phyloP scores from a whole-genome alignment of 495 filamentous ascomycete genomes.

The Penicillium subrubescens region DNA sequence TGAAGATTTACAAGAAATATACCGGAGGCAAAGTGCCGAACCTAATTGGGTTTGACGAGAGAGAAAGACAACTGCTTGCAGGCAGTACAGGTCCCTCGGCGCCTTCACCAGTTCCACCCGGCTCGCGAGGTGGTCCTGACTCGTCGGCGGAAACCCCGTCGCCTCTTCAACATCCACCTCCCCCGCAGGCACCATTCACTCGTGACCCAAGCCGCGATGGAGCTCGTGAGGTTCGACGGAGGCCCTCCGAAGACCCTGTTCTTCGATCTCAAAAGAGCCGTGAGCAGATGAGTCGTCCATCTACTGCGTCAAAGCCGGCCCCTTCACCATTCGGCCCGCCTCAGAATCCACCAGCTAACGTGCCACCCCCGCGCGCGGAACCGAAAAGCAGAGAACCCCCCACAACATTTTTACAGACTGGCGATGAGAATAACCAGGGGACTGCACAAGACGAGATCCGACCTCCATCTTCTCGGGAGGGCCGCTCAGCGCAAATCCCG shows the following conservation, averaged over 20 bases:
- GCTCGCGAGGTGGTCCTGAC: constrained; percentile 35
- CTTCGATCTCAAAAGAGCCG: constrained; percentile 49
- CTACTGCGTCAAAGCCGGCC: constrained; percentile 34
- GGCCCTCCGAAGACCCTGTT: constrained; percentile 45
- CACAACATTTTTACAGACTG: constrained; percentile 21
- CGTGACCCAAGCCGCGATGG: constrained; percentile 44
- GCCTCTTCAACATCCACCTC: constrained; percentile 27
- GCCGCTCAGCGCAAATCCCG: constrained; percentile 3
- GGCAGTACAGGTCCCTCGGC: constrained; percentile 45
- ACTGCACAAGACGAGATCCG: constrained; percentile 21
- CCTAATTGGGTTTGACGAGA: constrained; percentile 78
- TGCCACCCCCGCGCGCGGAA: constrained; percentile 26
- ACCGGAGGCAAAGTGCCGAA: constrained; percentile 82
- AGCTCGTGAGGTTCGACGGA: constrained; percentile 33
- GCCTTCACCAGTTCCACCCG: constrained; percentile 35
- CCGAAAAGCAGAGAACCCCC: constrained; percentile 29
- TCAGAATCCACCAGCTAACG: constrained; percentile 28
- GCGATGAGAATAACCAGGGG: constrained; percentile 17
- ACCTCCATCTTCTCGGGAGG: background rate
- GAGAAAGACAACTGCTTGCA: constrained; percentile 71
- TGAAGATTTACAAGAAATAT: constrained; percentile 96
- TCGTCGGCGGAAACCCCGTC: constrained; percentile 39
- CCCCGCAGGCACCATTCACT: constrained; percentile 22
- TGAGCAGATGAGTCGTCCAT: constrained; percentile 48
- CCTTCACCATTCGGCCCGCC: constrained; percentile 30